A percentile compares a stretch with the other conserved stretches of the same genome.
These are phyloP conservation scores for Melaleuca alternifolia DNA, from an alignment of 345 rosid genomes.

Conservation along the genomic window DNA sequence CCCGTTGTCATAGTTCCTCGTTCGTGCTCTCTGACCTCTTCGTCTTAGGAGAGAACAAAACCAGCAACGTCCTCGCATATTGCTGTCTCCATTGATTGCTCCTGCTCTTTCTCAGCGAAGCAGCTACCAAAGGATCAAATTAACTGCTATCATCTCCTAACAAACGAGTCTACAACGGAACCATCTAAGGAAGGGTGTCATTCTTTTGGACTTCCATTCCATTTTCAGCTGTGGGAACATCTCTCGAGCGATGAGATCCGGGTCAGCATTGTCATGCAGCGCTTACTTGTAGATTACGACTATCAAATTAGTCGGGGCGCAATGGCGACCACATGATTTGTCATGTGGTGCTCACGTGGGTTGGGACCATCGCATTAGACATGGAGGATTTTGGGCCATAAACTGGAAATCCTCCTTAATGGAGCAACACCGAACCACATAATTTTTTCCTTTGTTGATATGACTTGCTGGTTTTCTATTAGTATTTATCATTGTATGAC, in stretches of 20 bases:
- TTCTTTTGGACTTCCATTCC: background rate
- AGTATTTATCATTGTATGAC: fast-evolving
- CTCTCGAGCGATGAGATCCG: background rate
- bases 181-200: background rate
- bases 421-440: background rate
- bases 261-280: background rate
- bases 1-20: background rate
- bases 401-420: background rate
- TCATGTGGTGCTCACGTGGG: background rate
- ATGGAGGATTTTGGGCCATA: background rate
- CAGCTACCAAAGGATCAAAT: background rate
- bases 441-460: background rate
- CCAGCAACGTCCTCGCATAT: background rate
- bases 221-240: background rate
- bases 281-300: background rate
- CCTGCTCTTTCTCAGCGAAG: background rate
- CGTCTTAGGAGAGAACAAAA: background rate
- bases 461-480: background rate
- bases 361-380: background rate
- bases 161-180: background rate
- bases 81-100: background rate
- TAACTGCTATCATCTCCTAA: background rate
- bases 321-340: background rate
- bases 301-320: background rate
- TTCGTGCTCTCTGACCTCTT: background rate